Percentiles rank a stretch among this genome's conserved stretches.
phyloP scores from a whole-genome alignment of 768 basidiomycete genomes.

The Sarcodon aspratus region DNA sequence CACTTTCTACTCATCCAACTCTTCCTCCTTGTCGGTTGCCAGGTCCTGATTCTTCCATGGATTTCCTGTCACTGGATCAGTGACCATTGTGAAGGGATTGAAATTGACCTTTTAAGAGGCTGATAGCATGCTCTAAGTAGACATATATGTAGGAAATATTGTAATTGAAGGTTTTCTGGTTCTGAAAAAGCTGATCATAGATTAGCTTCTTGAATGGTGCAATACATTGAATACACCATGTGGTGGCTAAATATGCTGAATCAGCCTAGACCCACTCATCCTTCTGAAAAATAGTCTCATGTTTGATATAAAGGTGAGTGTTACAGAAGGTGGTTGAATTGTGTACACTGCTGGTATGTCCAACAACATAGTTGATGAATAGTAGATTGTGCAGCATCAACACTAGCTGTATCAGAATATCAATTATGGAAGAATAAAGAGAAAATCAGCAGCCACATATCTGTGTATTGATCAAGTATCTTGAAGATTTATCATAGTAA shows the following conservation, averaged over 20 bases:
- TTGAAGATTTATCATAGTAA: conserved; percentile 27
- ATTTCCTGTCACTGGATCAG: no score
- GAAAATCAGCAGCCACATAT: conserved; percentile 2
- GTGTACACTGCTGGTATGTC: conserved; percentile 19
- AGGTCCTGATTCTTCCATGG: no score
- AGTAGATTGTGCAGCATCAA: conserved; percentile 20
- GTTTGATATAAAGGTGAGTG: conserved; percentile 10
- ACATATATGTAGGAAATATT: no score
- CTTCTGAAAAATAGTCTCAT: conserved; percentile 12
- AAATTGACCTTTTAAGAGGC: no score
- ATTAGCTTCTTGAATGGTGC: not conserved
- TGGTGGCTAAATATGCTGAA: conserved; percentile 26
- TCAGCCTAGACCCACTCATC: conserved; percentile 27
- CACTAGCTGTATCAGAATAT: conserved; percentile 5
- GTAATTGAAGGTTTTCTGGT: no score
- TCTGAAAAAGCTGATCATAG: not conserved
- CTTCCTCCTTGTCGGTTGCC: no score
- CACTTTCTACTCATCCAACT: no score
- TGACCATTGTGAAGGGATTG: no score
- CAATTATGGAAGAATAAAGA: not conserved
- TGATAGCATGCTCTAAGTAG: no score
- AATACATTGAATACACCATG: conserved; percentile 14
- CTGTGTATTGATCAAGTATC: conserved; percentile 22
- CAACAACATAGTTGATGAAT: conserved; percentile 23
- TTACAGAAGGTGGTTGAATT: conserved; percentile 20